A percentile compares a stretch with the other conserved stretches of the same genome.
These are phyloP conservation scores for Starmerella geochares DNA, from an alignment of 805 yeast species.

Conservation along the genomic window DNA sequence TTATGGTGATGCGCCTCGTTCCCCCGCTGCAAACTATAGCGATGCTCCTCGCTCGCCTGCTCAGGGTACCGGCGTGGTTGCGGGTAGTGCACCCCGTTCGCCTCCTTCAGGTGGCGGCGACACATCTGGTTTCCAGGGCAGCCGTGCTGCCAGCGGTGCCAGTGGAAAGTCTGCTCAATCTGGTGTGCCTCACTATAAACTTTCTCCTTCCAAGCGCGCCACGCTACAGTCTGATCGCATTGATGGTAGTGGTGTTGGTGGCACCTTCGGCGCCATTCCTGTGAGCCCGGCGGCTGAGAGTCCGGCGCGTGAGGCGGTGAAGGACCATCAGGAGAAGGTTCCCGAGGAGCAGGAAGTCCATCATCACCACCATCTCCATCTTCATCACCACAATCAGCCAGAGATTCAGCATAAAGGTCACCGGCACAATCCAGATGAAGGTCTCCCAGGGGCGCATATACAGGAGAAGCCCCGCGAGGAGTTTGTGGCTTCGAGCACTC, in stretches of 20 bases:
- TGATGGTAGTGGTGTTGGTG: constrained; percentile 16
- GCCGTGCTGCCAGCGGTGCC: neutral
- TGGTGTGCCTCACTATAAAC: constrained; percentile 12
- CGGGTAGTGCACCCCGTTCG: neutral
- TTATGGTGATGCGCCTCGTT: neutral
- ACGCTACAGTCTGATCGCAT: constrained; percentile 13
- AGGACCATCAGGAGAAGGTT: constrained; percentile 4
- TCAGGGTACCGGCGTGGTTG: neutral
- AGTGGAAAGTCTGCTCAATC: neutral
- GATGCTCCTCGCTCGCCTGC: neutral
- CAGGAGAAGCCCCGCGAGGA: constrained; percentile 2
- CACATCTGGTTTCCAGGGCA: neutral
- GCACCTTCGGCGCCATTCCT: constrained; percentile 18
- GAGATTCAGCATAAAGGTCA: constrained; percentile 14
- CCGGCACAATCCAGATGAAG: constrained; percentile 18
- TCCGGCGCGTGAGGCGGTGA: constrained; percentile 3
- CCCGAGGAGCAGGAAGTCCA: constrained; percentile 11
- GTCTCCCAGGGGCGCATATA: constrained; percentile 4
- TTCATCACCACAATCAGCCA: constrained; percentile 6
- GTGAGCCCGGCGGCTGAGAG: constrained; percentile 8
- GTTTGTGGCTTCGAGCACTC: neutral
- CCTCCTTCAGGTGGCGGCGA: neutral
- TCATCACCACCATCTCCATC: constrained; percentile 5
- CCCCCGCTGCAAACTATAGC: neutral
- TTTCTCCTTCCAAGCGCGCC: constrained; percentile 16